These are phyloP conservation scores for Diaporthe amygdali DNA, from an alignment of 2,329 filamentous ascomycete genomes.

Conservation along the genomic window DNA sequence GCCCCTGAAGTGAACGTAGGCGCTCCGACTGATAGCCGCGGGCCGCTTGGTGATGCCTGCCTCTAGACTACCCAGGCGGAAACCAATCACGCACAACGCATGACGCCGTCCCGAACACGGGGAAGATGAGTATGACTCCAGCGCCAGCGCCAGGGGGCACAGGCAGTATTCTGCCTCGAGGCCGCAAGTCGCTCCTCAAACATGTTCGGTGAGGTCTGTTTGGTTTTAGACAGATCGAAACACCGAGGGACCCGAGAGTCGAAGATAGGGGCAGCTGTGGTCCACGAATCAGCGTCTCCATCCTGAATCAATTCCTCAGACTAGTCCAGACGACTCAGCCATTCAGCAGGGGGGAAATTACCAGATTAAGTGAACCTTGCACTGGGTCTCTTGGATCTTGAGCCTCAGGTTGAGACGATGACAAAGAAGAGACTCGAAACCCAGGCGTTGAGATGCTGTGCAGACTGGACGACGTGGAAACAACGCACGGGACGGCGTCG, in stretches of 20 bases:
- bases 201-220: slow-evolving; percentile 10
- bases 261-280: neutral
- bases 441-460: neutral
- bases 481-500: slow-evolving; percentile 2
- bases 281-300: neutral
- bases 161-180: neutral
- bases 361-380: slow-evolving; percentile 8
- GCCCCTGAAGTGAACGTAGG: neutral
- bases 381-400: neutral
- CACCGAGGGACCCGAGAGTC: neutral
- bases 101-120: neutral
- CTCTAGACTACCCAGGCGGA: neutral
- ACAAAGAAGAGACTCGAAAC: neutral
- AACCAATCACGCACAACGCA: neutral
- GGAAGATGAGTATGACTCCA: neutral
- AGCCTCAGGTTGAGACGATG: neutral
- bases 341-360: slow-evolving; percentile 2
- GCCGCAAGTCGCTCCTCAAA: slow-evolving; percentile 4
- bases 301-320: neutral
- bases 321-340: slow-evolving; percentile 13
- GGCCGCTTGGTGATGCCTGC: neutral
- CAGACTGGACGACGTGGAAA: slow-evolving; percentile 1
- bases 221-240: slow-evolving; percentile 7
- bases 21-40: too few species aligned
- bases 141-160: neutral